These are phyloP conservation scores for Pholiota adiposa DNA, from an alignment of 1,284 basidiomycete species.

Conservation along the genomic window DNA sequence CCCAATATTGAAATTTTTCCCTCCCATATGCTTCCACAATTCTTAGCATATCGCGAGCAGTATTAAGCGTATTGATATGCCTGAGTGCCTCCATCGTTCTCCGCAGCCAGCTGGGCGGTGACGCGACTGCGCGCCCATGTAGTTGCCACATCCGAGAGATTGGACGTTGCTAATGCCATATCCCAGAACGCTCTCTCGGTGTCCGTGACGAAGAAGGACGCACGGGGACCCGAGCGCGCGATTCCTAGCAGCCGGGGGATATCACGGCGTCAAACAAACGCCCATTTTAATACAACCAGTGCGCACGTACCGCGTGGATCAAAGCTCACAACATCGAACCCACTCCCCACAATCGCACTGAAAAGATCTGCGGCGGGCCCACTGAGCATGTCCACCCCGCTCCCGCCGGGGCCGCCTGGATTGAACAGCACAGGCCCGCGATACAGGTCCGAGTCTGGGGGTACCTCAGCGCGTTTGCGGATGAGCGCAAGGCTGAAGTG, in stretches of 20 bases:
- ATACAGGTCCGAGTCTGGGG: neutral
- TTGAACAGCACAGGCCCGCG: neutral
- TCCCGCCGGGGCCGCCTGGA: neutral
- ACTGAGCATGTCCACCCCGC: neutral
- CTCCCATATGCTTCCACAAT: slow-evolving; percentile 46
- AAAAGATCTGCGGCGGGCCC: neutral
- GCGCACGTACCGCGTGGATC: neutral
- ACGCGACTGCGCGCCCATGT: slow-evolving; percentile 35
- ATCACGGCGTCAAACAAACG: too few relatives aligned
- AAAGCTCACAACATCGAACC: neutral
- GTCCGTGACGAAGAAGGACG: slow-evolving; percentile 34
- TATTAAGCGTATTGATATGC: slow-evolving; percentile 46
- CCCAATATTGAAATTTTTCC: slow-evolving; percentile 55
- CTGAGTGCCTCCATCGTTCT: slow-evolving; percentile 33
- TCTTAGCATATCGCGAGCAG: slow-evolving; percentile 51
- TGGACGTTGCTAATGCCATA: slow-evolving; percentile 17
- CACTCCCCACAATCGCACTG: neutral
- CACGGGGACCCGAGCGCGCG: slow-evolving; percentile 10
- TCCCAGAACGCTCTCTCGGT: slow-evolving; percentile 33
- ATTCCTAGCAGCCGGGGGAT: too few relatives aligned
- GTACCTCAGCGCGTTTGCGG: slow-evolving; percentile 23
- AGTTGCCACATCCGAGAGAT: slow-evolving; percentile 26
- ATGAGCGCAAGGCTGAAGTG: slow-evolving; percentile 41
- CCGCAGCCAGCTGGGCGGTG: slow-evolving; percentile 31
- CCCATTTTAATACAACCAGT: too few relatives aligned